A percentile compares a stretch with the other conserved stretches of the same genome.
These are phyloP conservation scores for Nemania diffusa DNA, from an alignment of 2,329 filamentous ascomycete species.

Conservation along the genomic window DNA sequence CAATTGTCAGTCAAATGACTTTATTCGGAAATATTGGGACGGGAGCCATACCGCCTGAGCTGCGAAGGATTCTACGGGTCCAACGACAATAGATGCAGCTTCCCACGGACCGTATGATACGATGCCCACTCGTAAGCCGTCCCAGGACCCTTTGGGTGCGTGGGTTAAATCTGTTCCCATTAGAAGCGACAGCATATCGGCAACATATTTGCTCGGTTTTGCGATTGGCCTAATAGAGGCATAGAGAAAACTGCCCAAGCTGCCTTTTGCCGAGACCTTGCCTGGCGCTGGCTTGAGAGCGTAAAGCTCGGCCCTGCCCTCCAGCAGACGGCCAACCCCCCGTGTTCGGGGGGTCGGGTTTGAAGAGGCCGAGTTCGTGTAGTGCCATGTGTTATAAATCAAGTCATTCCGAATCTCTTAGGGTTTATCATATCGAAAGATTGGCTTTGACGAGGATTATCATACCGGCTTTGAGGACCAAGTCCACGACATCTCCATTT, in stretches of 20 bases:
- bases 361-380: not conserved
- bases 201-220: not conserved
- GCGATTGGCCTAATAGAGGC: not conserved
- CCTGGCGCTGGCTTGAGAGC: not conserved
- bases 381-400: not conserved
- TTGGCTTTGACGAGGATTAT: conserved; percentile 5
- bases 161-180: not conserved
- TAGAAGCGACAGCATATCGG: not conserved
- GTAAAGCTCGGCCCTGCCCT: not conserved
- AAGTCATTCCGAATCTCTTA: not conserved
- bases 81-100: not conserved
- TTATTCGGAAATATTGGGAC: too few relatives aligned
- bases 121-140: not conserved
- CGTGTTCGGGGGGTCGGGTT: not conserved
- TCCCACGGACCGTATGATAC: not conserved
- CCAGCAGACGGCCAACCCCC: not conserved
- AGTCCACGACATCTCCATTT: not conserved
- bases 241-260: not conserved
- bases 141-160: not conserved
- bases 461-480: conserved; percentile 5
- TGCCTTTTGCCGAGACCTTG: not conserved
- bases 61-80: not conserved
- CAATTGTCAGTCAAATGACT: too few relatives aligned
- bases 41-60: not conserved
- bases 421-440: conserved; percentile 1